Conservation (phyloP, 306 rosid genomes). For the Abrus pulchellus region DNA sequence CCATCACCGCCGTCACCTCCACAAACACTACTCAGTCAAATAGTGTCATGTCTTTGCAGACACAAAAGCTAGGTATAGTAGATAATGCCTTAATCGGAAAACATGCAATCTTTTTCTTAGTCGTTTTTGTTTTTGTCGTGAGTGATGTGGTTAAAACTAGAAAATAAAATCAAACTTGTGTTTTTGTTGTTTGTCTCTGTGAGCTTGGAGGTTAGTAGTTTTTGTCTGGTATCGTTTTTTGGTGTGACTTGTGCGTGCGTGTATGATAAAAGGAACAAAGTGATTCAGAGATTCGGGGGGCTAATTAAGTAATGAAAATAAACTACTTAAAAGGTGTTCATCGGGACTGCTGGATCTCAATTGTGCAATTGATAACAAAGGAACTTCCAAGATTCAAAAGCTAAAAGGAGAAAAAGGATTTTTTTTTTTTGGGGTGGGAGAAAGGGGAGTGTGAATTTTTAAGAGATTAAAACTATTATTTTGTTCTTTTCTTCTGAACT, state of each 20-base stretch:
- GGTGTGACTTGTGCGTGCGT: constrained; percentile 47
- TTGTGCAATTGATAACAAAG: constrained; percentile 54
- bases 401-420: constrained; percentile 53
- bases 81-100: constrained; percentile 41
- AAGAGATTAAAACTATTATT: constrained; percentile 55
- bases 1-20: background rate
- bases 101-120: constrained; percentile 25
- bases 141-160: constrained; percentile 51
- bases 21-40: constrained; percentile 55
- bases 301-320: constrained; percentile 50
- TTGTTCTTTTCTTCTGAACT: constrained; percentile 57
- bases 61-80: constrained; percentile 65
- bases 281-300: constrained; percentile 45
- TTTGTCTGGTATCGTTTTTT: constrained; percentile 77
- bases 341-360: constrained; percentile 47
- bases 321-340: constrained; percentile 45
- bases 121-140: constrained; percentile 51
- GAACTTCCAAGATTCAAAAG: constrained; percentile 63
- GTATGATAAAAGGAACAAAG: constrained; percentile 18
- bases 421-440: constrained; percentile 46
- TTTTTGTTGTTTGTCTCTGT: constrained; percentile 41
- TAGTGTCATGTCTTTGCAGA: constrained; percentile 56
- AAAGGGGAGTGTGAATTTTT: constrained; percentile 39
- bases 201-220: constrained; percentile 63
- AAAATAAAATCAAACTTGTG: constrained; percentile 14